phyloP scores from a whole-genome alignment of 768 basidiomycete genomes.

The Russula abietina region DNA sequence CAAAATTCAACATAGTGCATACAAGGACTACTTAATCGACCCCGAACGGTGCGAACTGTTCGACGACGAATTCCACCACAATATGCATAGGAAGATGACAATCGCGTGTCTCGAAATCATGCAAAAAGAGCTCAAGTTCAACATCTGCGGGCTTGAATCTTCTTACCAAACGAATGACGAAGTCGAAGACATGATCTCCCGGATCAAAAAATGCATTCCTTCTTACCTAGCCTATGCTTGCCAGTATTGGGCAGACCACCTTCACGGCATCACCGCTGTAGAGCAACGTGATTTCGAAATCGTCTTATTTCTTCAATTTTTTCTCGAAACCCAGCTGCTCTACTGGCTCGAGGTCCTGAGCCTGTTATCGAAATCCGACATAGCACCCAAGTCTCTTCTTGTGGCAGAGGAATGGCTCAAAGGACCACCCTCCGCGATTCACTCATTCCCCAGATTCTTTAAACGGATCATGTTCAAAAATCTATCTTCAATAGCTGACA shows the following conservation, averaged over 20 bases:
- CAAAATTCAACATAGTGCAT: too few relatives aligned
- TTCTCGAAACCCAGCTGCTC: conserved; percentile 30
- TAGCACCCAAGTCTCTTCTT: conserved; percentile 23
- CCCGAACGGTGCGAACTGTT: conserved; percentile 7
- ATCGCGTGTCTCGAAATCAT: conserved; percentile 31
- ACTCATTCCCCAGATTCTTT: background rate
- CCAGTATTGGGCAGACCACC: conserved; percentile 35
- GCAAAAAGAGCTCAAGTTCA: conserved; percentile 34
- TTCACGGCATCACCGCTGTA: conserved; percentile 10
- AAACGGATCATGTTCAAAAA: conserved; percentile 7
- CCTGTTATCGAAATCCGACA: conserved; percentile 18
- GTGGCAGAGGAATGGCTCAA: conserved; percentile 18
- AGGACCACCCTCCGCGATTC: background rate
- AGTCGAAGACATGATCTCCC: conserved; percentile 22
- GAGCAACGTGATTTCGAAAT: conserved; percentile 21
- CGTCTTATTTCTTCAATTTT: conserved; percentile 21
- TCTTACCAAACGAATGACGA: conserved; percentile 33
- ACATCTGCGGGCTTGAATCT: conserved; percentile 36
- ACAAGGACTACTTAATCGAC: too few relatives aligned
- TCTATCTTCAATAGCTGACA: conserved; percentile 12
- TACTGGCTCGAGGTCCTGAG: conserved; percentile 39
- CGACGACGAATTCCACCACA: background rate
- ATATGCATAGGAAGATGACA: conserved; percentile 25
- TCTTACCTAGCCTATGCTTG: conserved; percentile 35
- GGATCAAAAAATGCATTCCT: conserved; percentile 29